Evolutionary conservation across 108 stramenopile genomes (phyloP), one percentile per base, ranked within the genome.

Genomic region (Fistulifera solaris): DNA sequence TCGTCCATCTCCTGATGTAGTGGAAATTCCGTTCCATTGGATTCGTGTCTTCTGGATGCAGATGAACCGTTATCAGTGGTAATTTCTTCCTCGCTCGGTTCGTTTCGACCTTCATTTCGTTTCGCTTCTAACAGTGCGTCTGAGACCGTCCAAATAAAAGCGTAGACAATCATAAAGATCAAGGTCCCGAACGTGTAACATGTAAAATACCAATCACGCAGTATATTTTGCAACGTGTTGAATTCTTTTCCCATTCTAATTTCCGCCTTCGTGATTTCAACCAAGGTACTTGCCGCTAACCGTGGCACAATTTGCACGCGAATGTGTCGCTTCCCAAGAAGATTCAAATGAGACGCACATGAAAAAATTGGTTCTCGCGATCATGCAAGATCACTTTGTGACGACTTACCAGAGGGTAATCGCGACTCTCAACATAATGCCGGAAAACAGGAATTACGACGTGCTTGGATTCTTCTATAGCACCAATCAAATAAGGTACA

Each of bases 161-260:
- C 3, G 39, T 78, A 63, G 11, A 66, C 10, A 0, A 54, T 14
- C 3, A 77, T 71, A 13, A 86, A 53, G 16, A 75, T n/a, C 15
- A 61, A 38, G 1, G 75, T 72, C 26, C 82, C 84, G 48, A 79
- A 26, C 15, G 63, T 49, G 48, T 65, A 70, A 58, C 71, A 83
- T 14, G 70, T 66, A 48, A 76, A 92, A 56, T 69, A 80, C 81
- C 80, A 83, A 17, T 77, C 73, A 22, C 67, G 72, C 18, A 87
- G 48, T 14, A 83, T 55, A 22, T 51, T 38, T 65, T 87, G 86
- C 27, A 87, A 48, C 23, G 50, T 40, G 14, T 67, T 70, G 56
- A 85, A 67, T 56, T 87, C 84, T 48, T 80, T 77, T 21, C 85
- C 89, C 28, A 85, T 85, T 2, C 73, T 59, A 18, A 92, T 56